A percentile compares a stretch with the other conserved stretches of the same genome.
Conservation (phyloP, 129 eudicot genomes). For the Tagetes patula region DNA sequence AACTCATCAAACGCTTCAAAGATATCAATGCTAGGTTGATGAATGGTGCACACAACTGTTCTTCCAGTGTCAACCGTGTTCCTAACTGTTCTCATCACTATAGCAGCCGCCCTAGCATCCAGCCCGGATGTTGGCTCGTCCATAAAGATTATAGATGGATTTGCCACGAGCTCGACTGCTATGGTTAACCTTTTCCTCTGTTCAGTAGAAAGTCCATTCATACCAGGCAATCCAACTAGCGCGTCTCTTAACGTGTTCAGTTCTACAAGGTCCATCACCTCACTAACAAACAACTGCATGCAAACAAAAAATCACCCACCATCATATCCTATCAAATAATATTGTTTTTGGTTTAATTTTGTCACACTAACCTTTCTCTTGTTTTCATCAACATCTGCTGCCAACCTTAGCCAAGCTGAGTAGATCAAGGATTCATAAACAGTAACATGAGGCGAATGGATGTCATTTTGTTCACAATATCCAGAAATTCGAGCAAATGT, state of each 20-base stretch:
- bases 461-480: slow-evolving; percentile 82
- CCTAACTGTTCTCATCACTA: slow-evolving; percentile 58
- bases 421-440: slow-evolving; percentile 64
- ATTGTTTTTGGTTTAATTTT: background rate
- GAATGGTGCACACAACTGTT: slow-evolving; percentile 63
- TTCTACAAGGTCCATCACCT: slow-evolving; percentile 79
- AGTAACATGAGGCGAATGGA: slow-evolving; percentile 88
- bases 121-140: slow-evolving; percentile 60
- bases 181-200: slow-evolving; percentile 76
- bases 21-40: slow-evolving; percentile 56
- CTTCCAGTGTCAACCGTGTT: slow-evolving; percentile 59
- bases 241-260: slow-evolving; percentile 47
- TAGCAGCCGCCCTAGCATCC: slow-evolving; percentile 61
- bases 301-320: background rate
- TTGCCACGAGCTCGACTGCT: slow-evolving; percentile 57
- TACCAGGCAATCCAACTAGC: slow-evolving; percentile 69
- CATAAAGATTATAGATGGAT: slow-evolving; percentile 56
- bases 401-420: slow-evolving; percentile 79
- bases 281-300: slow-evolving; percentile 66
- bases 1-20: slow-evolving; percentile 69
- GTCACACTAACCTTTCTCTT: slow-evolving; percentile 54
- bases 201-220: slow-evolving; percentile 76
- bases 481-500: slow-evolving; percentile 81
- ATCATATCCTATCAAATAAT: background rate
- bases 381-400: slow-evolving; percentile 50